Evolutionary conservation across 1,139 yeast species (phyloP), one percentile per base, ranked within the genome.

Genomic region (Williopsis jadinii): DNA sequence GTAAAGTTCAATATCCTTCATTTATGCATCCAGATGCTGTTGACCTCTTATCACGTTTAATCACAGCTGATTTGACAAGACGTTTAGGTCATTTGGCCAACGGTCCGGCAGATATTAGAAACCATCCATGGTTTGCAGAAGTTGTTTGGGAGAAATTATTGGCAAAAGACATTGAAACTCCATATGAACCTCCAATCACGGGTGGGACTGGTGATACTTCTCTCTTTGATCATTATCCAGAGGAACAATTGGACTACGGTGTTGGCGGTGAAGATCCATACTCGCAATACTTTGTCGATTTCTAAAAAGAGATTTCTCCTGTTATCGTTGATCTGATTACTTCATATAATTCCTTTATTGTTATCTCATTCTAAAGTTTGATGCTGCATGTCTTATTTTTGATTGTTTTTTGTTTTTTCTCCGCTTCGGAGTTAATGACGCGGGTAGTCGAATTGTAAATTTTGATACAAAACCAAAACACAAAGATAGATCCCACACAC

Each of bases 141-240:
- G 97, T 92, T 31, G 85, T 90, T 36, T 92, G 98, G 98, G 96
- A 88, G 53, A 84, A 90, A 58, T 72, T 92, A 45, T 68, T 88
- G 45, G 75, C 86, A 28, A 82, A 90, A 60, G 95, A 90, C 58
- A 92, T 92, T 48, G 98, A 92, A 60, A 92, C 98, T 11, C 98
- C 98, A 4, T 92, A 92, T 60, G 97, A 92, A 65, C 98, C 98
- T 24, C 97, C 97, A 13, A 88, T 92, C 58, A 86, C 95, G 40
- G 81, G 94, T 15, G 97, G 97, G 31, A 94, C 87, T 32, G 98
- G 98, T 52, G 98, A 92, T 61, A 80, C 96, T 4, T 84, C 95
- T 9, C 77, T 86, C 59, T 92, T 90, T 61, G 98, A 92, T 61
- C 80, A 87, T 49, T 94, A 92, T 58, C 97, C 97, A 0, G 97